A percentile compares a stretch with the other conserved stretches of the same genome.
Conservation (phyloP, 164 flowering plant genomes). For the Stephania japonica region DNA sequence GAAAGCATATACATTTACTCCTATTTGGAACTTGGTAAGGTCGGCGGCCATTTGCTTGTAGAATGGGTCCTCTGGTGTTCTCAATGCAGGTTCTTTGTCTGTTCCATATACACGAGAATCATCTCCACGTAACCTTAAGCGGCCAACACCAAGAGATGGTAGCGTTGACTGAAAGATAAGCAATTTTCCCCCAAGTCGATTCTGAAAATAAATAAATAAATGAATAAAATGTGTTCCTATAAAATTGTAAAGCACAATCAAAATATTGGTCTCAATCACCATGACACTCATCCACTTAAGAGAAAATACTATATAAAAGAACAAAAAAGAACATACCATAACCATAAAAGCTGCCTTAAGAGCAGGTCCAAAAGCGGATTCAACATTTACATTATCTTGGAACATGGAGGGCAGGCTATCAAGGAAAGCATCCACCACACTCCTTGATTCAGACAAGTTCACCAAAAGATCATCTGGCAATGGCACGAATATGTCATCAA, state of each 20-base stretch:
- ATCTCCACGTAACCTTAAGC: slow-evolving; percentile 87
- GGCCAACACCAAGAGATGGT: slow-evolving; percentile 94
- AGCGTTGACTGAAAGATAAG: slow-evolving; percentile 77
- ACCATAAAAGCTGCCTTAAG: slow-evolving; percentile 85
- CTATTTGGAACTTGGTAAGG: slow-evolving; percentile 79
- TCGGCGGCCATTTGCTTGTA: slow-evolving; percentile 99
- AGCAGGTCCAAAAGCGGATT: slow-evolving; percentile 99
- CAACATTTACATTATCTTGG: slow-evolving; percentile 74
- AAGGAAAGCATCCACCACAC: slow-evolving; percentile 82
- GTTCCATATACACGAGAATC: slow-evolving; percentile 90
- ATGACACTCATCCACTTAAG: not conserved
- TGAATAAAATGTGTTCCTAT: not conserved
- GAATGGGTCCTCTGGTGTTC: slow-evolving; percentile 87
- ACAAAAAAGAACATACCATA: slow-evolving; percentile 53
- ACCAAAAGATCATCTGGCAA: slow-evolving; percentile 98
- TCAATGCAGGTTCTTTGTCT: slow-evolving; percentile 72
- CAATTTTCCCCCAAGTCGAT: slow-evolving; percentile 94
- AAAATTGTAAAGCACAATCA: not conserved
- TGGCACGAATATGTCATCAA: slow-evolving; percentile 91
- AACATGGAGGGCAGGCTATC: slow-evolving; percentile 95
- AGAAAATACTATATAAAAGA: not conserved
- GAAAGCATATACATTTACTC: slow-evolving; percentile 74
- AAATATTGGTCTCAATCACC: not conserved
- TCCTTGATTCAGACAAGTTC: slow-evolving; percentile 90
- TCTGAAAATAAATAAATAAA: slow-evolving; percentile 34